phyloP scores from a whole-genome alignment of 768 basidiomycete species.

The Collybia nuda region DNA sequence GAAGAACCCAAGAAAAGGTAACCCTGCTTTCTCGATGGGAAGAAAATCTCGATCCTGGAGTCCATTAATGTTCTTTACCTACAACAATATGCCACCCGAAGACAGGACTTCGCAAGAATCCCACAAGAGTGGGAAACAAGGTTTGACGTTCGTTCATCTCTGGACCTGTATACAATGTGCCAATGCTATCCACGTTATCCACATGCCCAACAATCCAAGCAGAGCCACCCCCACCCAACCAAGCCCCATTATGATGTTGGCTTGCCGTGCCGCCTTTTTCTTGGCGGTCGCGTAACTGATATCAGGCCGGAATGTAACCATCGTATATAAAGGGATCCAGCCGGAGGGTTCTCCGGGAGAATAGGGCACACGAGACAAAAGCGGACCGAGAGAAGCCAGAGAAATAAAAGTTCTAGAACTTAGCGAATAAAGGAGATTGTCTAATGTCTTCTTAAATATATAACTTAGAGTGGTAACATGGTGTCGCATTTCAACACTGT shows the following conservation, averaged over 20 bases:
- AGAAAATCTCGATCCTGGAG: slow-evolving; percentile 6
- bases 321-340: slow-evolving; percentile 94
- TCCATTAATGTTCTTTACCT: slow-evolving; percentile 12
- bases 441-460: slow-evolving; percentile 75
- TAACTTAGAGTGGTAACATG: slow-evolving; percentile 82
- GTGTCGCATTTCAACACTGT: slow-evolving; percentile 92
- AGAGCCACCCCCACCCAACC: slow-evolving; percentile 48
- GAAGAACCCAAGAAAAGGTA: slow-evolving; percentile 27
- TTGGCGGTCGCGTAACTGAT: slow-evolving; percentile 85
- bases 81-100: slow-evolving; percentile 15
- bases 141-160: slow-evolving; percentile 15
- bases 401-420: slow-evolving; percentile 50
- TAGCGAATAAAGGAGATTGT: slow-evolving; percentile 70
- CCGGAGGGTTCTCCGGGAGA: slow-evolving; percentile 60
- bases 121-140: slow-evolving; percentile 14
- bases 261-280: slow-evolving; percentile 69
- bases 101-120: slow-evolving; percentile 4
- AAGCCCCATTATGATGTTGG: slow-evolving; percentile 51
- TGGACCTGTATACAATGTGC: slow-evolving; percentile 12
- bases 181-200: slow-evolving; percentile 36
- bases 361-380: slow-evolving; percentile 54
- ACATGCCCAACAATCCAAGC: slow-evolving; percentile 43
- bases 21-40: slow-evolving; percentile 23
- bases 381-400: slow-evolving; percentile 44
- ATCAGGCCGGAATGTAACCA: slow-evolving; percentile 98